Percentiles rank a stretch among this genome's conserved stretches.
phyloP scores from a whole-genome alignment of 2,329 filamentous ascomycete genomes.

The Paecilomyces dactylethromorphus region DNA sequence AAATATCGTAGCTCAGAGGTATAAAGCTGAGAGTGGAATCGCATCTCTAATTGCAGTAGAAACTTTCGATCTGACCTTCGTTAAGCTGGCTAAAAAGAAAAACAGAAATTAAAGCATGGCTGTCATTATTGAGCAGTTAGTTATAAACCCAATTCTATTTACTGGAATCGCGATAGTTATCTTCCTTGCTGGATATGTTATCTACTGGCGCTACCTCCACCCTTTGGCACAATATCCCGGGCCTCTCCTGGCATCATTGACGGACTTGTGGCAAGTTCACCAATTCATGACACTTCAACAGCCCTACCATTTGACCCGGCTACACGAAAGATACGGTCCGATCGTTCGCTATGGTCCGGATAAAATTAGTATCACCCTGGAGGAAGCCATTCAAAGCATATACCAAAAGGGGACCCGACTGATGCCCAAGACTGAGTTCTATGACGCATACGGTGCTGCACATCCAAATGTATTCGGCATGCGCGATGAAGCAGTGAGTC shows the following conservation, averaged over 20 bases:
- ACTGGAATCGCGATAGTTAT: not conserved
- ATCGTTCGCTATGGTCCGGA: slow-evolving; percentile 24
- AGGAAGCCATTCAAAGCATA: slow-evolving; percentile 20
- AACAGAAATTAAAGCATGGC: not conserved
- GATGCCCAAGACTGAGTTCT: slow-evolving; percentile 30
- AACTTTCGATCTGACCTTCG: not conserved
- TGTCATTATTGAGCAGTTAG: not conserved
- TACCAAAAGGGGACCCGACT: slow-evolving; percentile 19
- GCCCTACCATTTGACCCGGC: slow-evolving; percentile 14
- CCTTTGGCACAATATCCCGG: slow-evolving; percentile 23
- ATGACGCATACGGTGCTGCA: slow-evolving; percentile 24
- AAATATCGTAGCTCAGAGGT: not conserved
- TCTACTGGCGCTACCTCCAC: slow-evolving; percentile 13
- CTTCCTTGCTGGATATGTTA: not conserved
- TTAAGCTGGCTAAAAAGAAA: not conserved
- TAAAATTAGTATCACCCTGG: slow-evolving; percentile 22
- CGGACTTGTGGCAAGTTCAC: slow-evolving; percentile 23
- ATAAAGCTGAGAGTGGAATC: not conserved
- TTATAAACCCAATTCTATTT: not conserved
- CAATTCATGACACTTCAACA: slow-evolving; percentile 18
- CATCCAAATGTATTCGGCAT: slow-evolving; percentile 30
- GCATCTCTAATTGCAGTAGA: not conserved
- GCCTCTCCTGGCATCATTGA: slow-evolving; percentile 24
- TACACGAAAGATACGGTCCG: slow-evolving; percentile 18
- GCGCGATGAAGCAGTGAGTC: slow-evolving; percentile 18